phyloP scores from a whole-genome alignment of 2,329 filamentous ascomycete genomes.

The Akanthomyces muscarius region DNA sequence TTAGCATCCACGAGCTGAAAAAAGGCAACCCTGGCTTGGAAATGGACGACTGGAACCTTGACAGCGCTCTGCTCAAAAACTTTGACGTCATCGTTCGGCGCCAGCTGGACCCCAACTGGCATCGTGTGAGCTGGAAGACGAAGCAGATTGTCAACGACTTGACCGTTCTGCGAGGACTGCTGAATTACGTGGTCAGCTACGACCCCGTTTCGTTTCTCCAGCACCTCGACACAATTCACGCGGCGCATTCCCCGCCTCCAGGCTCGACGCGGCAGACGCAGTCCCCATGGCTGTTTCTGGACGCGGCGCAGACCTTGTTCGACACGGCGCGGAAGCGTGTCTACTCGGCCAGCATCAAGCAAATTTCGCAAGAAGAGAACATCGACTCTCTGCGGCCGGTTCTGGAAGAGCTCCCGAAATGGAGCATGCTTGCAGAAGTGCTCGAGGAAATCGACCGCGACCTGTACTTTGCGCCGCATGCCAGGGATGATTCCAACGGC shows the following conservation, averaged over 20 bases:
- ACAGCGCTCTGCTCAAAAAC: conserved; percentile 86
- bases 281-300: conserved; percentile 93
- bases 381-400: conserved; percentile 69
- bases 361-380: conserved; percentile 42
- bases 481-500: conserved; percentile 82
- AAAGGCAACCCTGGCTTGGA: conserved; percentile 87
- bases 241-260: conserved; percentile 81
- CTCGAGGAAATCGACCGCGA: conserved; percentile 91
- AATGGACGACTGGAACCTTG: conserved; percentile 95
- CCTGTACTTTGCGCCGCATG: conserved; percentile 73
- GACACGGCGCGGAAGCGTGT: conserved; percentile 84
- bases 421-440: conserved; percentile 82
- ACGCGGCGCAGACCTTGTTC: conserved; percentile 92
- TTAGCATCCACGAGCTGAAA: conserved; percentile 88
- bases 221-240: conserved; percentile 89
- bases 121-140: conserved; percentile 91
- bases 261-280: conserved; percentile 85
- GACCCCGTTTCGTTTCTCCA: conserved; percentile 90
- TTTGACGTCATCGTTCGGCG: conserved; percentile 86
- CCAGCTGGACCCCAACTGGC: conserved; percentile 95
- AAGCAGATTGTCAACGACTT: conserved; percentile 91
- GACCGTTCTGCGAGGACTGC: conserved; percentile 73
- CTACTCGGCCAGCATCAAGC: conserved; percentile 66
- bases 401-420: conserved; percentile 93
- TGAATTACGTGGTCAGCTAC: conserved; percentile 77